Conservation (phyloP, 2,329 filamentous ascomycete species). For the Huntiella abstrusa region DNA sequence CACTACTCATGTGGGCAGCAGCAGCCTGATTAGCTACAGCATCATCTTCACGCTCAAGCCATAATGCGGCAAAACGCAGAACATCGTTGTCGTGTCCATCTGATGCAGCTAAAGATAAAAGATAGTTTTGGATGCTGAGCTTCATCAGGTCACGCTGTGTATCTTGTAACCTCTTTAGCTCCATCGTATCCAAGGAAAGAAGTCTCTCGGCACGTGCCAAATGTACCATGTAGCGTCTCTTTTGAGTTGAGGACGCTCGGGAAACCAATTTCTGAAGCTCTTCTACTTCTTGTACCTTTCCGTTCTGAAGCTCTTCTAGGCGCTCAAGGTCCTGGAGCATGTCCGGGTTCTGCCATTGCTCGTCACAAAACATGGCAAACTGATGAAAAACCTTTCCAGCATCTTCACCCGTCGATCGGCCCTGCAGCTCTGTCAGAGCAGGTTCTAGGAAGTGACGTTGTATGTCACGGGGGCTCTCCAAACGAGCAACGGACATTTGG, state of each 20-base stretch:
- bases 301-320: conserved; percentile 43
- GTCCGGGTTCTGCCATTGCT: conserved; percentile 76
- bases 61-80: conserved; percentile 79
- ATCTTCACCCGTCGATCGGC: conserved; percentile 46
- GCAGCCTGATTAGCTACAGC: conserved; percentile 62
- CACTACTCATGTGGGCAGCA: conserved; percentile 45
- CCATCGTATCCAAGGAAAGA: conserved; percentile 76
- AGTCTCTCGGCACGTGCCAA: conserved; percentile 63
- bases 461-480: conserved; percentile 82
- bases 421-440: conserved; percentile 63
- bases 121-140: conserved; percentile 80
- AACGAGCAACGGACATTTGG: conserved; percentile 70
- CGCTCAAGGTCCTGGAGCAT: conserved; percentile 68
- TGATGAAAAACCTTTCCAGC: conserved; percentile 84
- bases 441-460: conserved; percentile 71
- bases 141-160: conserved; percentile 69
- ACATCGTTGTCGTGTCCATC: conserved; percentile 81
- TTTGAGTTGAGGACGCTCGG: conserved; percentile 30
- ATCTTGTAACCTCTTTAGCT: conserved; percentile 59
- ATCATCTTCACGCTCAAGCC: conserved; percentile 73
- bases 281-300: conserved; percentile 53
- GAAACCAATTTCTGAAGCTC: conserved; percentile 42
- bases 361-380: conserved; percentile 88
- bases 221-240: conserved; percentile 37
- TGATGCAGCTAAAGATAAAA: conserved; percentile 65